Evolutionary conservation across 23 red algal species (phyloP), one percentile per base, ranked within the genome.

Genomic region (Agarophyton chilense): DNA sequence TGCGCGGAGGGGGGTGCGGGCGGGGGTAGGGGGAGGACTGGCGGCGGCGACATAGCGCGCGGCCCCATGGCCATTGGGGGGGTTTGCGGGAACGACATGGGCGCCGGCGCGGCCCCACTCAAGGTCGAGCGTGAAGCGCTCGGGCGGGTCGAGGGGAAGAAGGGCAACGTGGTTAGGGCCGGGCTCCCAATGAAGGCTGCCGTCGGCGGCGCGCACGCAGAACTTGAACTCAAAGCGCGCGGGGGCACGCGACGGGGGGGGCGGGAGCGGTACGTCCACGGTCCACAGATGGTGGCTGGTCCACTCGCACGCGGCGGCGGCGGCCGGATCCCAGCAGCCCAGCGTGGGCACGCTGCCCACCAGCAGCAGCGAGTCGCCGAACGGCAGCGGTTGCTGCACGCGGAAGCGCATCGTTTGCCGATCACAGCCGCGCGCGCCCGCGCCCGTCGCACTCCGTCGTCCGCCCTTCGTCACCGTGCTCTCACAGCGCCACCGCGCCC

Each of bases 211-310:
- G 40, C 56, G 55, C 45, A 86, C 60, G 56, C 58, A 77, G 71
- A 93, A 93, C 58, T 93, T 93, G 53, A 84, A 93, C 70, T 93
- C 90, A 65, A 93, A 93, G 41, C 78, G 79, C n/a, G 80, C 52
- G 21, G 72, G 79, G 42, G 81, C 61, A 43, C 22, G 51, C 47
- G 32, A 46, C 35, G 46, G 45, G n/a, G 79, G 62, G 13, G 46
- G 45, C 38, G 79, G 62, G 13, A 28, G 42, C 41, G 70, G 90
- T 16, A 62, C 90, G 47, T 43, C 40, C 21, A 86, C 70, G 38
- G 55, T 89, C 84, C 84, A 89, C 11, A 77, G 21, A 46, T 89
- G 33, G 28, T 67, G 24, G 24, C 28, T 24, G 6, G 84, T 77
- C 84, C 84, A 89, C 36, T 61, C 63, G 84, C 49, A 58, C 2